Conservation (phyloP, 2,329 filamentous ascomycete species). For the Epichloe uncinata region DNA sequence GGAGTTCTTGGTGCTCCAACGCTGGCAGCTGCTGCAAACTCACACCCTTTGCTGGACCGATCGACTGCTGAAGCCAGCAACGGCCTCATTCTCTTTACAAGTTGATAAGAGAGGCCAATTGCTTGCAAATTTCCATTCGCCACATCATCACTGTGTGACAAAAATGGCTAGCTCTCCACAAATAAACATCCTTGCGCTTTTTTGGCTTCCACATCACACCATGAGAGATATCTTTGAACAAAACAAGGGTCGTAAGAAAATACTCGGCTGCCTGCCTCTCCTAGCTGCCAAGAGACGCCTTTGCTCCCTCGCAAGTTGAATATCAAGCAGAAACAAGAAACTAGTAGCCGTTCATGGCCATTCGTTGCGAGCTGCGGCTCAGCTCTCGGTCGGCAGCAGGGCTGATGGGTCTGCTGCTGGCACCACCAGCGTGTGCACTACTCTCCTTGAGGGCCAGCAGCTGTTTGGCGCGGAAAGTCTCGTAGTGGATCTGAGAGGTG, state of each 20-base stretch:
- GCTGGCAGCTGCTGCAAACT: not conserved
- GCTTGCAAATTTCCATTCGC: conserved; percentile 3
- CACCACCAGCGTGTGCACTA: conserved; percentile 66
- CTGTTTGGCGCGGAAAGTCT: conserved; percentile 99
- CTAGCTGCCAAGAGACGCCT: conserved; percentile 20
- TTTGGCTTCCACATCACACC: conserved; percentile 15
- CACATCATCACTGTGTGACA: conserved; percentile 9
- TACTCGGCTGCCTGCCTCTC: conserved; percentile 5
- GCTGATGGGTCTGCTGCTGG: conserved; percentile 79
- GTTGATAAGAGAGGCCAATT: conserved; percentile 10
- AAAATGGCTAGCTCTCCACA: conserved; percentile 9
- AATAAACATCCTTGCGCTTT: conserved; percentile 12
- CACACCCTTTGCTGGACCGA: not conserved
- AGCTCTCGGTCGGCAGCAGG: conserved; percentile 89
- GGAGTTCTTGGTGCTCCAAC: not conserved
- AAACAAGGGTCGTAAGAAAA: conserved; percentile 15
- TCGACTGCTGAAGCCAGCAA: not conserved
- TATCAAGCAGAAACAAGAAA: conserved; percentile 16
- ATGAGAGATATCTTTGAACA: conserved; percentile 14
- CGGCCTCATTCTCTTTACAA: conserved; percentile 10
- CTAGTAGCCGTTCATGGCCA: conserved; percentile 99
- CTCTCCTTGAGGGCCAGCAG: conserved; percentile 95
- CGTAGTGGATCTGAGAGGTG: conserved; percentile 98
- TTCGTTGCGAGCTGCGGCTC: conserved; percentile 91
- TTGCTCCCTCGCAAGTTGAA: conserved; percentile 19